Conservation (phyloP, 73 alveolate genomes). For the Blepharisma japonicum region DNA sequence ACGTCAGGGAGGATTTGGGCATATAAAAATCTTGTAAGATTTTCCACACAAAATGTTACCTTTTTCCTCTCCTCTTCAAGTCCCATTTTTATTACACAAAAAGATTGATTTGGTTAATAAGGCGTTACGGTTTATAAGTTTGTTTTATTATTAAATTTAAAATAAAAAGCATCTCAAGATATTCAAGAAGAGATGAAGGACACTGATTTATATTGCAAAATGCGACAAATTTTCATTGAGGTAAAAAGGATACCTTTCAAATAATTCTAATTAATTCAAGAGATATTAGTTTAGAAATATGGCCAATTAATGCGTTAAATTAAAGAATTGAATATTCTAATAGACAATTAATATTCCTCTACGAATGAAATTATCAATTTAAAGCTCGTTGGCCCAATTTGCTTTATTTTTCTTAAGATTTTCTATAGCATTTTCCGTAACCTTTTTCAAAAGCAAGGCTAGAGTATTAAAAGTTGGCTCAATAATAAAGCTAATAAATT, state of each 20-base stretch:
- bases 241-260: neutral
- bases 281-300: neutral
- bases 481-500: constrained; percentile 84
- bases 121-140: no score
- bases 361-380: neutral
- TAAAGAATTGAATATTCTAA: neutral
- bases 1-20: neutral
- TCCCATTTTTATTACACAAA: neutral
- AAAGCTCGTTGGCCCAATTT: constrained; percentile 17
- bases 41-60: neutral
- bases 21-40: neutral
- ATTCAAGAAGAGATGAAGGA: no score
- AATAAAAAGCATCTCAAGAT: no score
- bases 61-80: neutral
- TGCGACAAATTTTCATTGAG: no score
- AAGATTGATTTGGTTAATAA: no score
- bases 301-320: neutral
- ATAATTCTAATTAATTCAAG: neutral
- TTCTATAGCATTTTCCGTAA: neutral
- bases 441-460: constrained; percentile 22
- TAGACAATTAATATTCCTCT: neutral
- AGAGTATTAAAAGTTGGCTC: constrained; percentile 46
- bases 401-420: neutral
- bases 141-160: no score
- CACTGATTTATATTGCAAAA: no score